A percentile compares a stretch with the other conserved stretches of the same genome.
Evolutionary conservation across 2,329 filamentous ascomycete species (phyloP).

Genomic region (Talaromyces verruculosus): DNA sequence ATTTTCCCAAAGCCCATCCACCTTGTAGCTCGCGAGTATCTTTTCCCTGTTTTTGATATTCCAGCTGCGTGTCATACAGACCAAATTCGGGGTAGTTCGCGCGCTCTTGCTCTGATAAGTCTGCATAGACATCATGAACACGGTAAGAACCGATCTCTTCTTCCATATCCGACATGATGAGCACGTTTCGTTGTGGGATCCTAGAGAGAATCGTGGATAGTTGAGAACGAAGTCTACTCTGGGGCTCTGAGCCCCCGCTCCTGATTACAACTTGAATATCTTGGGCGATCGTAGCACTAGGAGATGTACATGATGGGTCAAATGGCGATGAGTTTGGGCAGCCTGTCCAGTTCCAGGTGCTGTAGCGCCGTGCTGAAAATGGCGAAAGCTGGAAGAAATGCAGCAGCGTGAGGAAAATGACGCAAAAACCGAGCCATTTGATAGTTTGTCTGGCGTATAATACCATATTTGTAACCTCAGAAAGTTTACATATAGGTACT

Average conservation of each 20-base stretch:
- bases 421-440: neutral
- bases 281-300: neutral
- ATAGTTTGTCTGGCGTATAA: neutral
- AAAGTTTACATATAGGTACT: neutral
- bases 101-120: constrained; percentile 11
- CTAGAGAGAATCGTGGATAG: constrained; percentile 2
- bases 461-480: neutral
- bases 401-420: neutral
- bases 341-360: neutral
- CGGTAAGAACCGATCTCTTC: constrained; percentile 4
- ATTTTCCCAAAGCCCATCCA: constrained; percentile 8
- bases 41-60: constrained; percentile 7
- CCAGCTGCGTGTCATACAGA: constrained; percentile 13
- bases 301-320: constrained; percentile 4
- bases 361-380: constrained; percentile 2
- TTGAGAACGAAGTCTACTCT: constrained; percentile 12
- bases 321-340: constrained; percentile 9
- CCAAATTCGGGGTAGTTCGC: constrained; percentile 8
- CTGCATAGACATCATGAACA: constrained; percentile 13
- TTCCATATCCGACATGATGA: constrained; percentile 15
- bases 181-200: constrained; percentile 4
- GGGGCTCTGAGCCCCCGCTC: constrained; percentile 6
- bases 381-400: neutral
- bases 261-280: constrained; percentile 10
- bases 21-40: constrained; percentile 8